phyloP scores from a whole-genome alignment of 352 stramenopile species.

The Pythium folliculosum region DNA sequence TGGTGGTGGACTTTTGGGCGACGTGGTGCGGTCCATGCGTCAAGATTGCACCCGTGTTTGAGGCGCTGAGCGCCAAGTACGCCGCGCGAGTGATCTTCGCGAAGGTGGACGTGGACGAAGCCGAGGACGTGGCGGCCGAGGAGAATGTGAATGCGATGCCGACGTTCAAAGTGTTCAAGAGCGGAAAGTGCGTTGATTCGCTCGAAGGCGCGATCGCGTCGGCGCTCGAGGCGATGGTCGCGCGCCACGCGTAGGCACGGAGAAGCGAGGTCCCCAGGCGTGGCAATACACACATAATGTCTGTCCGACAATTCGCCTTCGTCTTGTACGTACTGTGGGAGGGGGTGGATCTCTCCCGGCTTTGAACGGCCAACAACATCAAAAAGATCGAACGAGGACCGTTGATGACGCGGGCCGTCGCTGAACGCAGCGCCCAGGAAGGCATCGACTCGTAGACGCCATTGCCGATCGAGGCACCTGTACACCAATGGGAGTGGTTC shows the following conservation, averaged over 20 bases:
- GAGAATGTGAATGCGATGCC: constrained; percentile 86
- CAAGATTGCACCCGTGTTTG: constrained; percentile 78
- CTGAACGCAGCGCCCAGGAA: too few relatives aligned
- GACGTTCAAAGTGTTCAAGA: constrained; percentile 94
- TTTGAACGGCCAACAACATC: too few relatives aligned
- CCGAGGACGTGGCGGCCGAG: constrained; percentile 36
- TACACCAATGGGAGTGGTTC: too few relatives aligned
- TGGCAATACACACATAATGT: too few relatives aligned
- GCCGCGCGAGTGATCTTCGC: constrained; percentile 52
- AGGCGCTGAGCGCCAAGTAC: constrained; percentile 64
- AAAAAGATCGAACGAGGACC: too few relatives aligned
- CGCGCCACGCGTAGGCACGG: constrained; percentile 36
- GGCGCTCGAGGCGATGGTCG: constrained; percentile 56
- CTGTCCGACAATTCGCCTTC: too few relatives aligned
- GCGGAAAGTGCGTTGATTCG: constrained; percentile 87
- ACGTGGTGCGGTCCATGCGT: constrained; percentile 85
- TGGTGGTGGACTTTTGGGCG: constrained; percentile 86
- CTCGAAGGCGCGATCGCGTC: constrained; percentile 75
- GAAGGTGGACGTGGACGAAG: constrained; percentile 80
- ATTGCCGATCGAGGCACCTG: background rate
- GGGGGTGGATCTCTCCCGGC: too few relatives aligned
- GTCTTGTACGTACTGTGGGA: too few relatives aligned
- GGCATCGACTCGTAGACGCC: background rate
- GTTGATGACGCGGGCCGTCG: too few relatives aligned
- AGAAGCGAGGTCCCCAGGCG: too few relatives aligned